Conservation (phyloP, 208 protist genomes). For the Leishmania mexicana region DNA sequence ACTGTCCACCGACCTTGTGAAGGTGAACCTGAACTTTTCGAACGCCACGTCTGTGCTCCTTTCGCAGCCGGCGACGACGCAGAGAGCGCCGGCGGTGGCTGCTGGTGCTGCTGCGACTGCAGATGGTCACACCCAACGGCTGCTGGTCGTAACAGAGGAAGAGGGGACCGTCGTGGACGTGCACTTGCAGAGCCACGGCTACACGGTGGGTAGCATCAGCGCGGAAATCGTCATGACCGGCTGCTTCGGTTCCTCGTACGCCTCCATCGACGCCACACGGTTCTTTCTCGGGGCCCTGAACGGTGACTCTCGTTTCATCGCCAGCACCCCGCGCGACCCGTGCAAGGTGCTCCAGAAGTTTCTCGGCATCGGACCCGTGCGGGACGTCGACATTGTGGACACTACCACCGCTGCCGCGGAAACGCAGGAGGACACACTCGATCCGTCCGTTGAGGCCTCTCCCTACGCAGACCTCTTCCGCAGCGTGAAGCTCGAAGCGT, state of each 20-base stretch:
- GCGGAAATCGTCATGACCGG: conserved; percentile 55
- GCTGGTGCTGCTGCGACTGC: not conserved
- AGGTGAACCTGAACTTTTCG: conserved; percentile 76
- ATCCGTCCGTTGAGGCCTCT: conserved; percentile 52
- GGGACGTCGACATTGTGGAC: conserved; percentile 63
- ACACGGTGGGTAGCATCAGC: conserved; percentile 49
- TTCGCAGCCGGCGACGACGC: not conserved
- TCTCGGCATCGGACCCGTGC: conserved; percentile 50
- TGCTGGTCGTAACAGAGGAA: conserved; percentile 75
- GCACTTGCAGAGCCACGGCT: conserved; percentile 44
- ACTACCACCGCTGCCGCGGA: conserved; percentile 19
- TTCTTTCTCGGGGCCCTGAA: conserved; percentile 66
- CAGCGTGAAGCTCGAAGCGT: conserved; percentile 61
- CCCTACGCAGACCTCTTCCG: conserved; percentile 76
- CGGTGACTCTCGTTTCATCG: conserved; percentile 65
- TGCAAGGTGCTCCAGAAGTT: conserved; percentile 55
- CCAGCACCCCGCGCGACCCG: conserved; percentile 17
- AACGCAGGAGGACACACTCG: conserved; percentile 17
- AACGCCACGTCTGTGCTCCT: conserved; percentile 47
- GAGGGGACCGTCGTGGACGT: conserved; percentile 75
- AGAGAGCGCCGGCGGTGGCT: not conserved
- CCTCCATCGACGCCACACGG: conserved; percentile 12
- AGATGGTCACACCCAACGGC: conserved; percentile 14
- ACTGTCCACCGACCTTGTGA: conserved; percentile 46
- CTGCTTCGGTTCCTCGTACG: conserved; percentile 46